phyloP scores from a whole-genome alignment of 768 basidiomycete genomes.

The Tricholoma sp. region DNA sequence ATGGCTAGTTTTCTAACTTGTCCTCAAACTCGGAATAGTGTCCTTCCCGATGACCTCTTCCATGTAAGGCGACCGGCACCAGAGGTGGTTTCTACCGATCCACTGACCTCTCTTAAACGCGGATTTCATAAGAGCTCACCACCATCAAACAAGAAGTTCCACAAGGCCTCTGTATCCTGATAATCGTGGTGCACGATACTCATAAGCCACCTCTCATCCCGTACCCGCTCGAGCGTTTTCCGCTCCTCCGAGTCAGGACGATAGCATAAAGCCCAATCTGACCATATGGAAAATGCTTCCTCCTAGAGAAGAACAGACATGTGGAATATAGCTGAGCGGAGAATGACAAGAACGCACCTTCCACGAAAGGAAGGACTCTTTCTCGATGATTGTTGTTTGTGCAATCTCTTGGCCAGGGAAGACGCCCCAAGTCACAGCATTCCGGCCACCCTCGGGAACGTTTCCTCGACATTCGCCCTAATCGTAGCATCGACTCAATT shows the following conservation, averaged over 20 bases:
- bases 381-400: slow-evolving; percentile 95
- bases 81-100: background rate
- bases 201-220: slow-evolving; percentile 81
- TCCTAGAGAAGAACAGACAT: slow-evolving; percentile 46
- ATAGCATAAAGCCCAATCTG: slow-evolving; percentile 89
- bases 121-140: slow-evolving; percentile 10
- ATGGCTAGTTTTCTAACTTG: background rate
- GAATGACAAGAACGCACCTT: slow-evolving; percentile 51
- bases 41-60: background rate
- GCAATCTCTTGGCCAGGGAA: slow-evolving; percentile 96
- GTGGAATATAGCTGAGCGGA: background rate
- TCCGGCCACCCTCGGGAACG: slow-evolving; percentile 70
- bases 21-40: background rate
- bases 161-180: slow-evolving; percentile 70
- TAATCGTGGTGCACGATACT: slow-evolving; percentile 94
- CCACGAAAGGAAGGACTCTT: slow-evolving; percentile 93
- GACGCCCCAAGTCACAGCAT: slow-evolving; percentile 98
- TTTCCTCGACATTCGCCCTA: slow-evolving; percentile 82
- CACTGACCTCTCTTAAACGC: too few relatives aligned
- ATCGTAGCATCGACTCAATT: background rate
- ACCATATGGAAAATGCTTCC: slow-evolving; percentile 95
- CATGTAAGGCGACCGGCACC: background rate
- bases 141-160: slow-evolving; percentile 71
- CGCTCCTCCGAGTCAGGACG: slow-evolving; percentile 71
- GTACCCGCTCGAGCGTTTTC: slow-evolving; percentile 63